Base-by-base conservation (phyloP, 2,329 filamentous ascomycete species). In the Cercospora berteroae region DNA sequence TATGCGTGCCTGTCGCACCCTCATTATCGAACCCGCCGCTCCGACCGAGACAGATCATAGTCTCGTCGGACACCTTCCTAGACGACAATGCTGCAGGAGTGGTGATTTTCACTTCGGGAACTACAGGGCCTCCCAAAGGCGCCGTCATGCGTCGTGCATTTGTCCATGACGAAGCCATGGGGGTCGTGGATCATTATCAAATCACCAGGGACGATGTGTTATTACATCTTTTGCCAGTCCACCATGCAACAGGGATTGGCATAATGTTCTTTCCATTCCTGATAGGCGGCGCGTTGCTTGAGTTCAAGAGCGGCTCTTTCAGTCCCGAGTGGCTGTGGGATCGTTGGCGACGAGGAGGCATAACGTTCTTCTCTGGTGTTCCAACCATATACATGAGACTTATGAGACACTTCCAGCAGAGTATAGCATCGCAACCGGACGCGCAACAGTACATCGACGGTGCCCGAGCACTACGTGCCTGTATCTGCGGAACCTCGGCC, bases 331-430 rank as follows among this genome's bases (percentile, higher is more conserved):
- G 64, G 82, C 83, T 71, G 59, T 85, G 83, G 83, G 74, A 78
- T 20, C 78, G 83, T 16, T 84, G 82, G 81, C 66, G 77, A 74
- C 31, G 73, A 70, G 63, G 80, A 74, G 79, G 68, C 74, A 82
- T 29, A 79, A 58, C 81, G 0, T 80, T 84, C 77, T 85, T 85
- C 76, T 81, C 82, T 70, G 83, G 81, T 16, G 83, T 85, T 1
- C 83, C 83, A 3, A 85, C 83, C 1, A 83, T 85, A 31, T 85
- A 84, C 73, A 81, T 82, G 56, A 79, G 82, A 0, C 74, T 85
- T 60, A 80, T 81, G 65, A 80, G 83, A 64, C 81, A 83, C 62
- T 81, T 79, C 63, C 78, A 81, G 71, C 76, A 76, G 23, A 72
- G 56, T 1, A 67, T 83, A 18, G 64, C 71, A 3, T 76, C 77